These are phyloP conservation scores for Parathielavia hyrcaniae DNA, from an alignment of 495 filamentous ascomycete genomes.

Conservation along the genomic window DNA sequence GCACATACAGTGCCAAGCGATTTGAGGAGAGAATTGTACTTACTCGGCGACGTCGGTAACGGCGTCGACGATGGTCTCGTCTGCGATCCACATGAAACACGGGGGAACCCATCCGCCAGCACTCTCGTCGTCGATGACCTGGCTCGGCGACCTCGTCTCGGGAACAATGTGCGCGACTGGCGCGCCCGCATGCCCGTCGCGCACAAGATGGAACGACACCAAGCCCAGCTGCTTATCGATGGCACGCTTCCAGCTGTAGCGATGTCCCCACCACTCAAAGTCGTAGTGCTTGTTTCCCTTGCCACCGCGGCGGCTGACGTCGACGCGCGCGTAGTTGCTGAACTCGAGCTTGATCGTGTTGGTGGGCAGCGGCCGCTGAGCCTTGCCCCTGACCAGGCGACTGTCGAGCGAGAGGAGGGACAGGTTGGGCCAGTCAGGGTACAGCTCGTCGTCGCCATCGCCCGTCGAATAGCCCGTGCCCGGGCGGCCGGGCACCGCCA, in stretches of 20 bases:
- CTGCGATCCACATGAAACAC: conserved; percentile 81
- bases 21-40: conserved; percentile 41
- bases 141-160: conserved; percentile 61
- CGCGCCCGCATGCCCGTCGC: conserved; percentile 53
- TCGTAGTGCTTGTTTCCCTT: conserved; percentile 74
- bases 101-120: conserved; percentile 91
- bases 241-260: conserved; percentile 78
- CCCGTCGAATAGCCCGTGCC: conserved; percentile 38
- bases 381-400: conserved; percentile 23
- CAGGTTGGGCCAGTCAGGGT: conserved; percentile 31
- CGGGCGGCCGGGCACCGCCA: conserved; percentile 37
- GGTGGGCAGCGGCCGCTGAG: conserved; percentile 46
- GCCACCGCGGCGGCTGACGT: conserved; percentile 65
- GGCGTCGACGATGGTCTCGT: conserved; percentile 57
- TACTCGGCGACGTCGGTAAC: conserved; percentile 86
- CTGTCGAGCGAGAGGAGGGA: conserved; percentile 33
- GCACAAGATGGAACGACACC: conserved; percentile 71
- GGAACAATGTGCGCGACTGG: conserved; percentile 80
- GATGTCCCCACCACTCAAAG: conserved; percentile 85
- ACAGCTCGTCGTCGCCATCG: conserved; percentile 47
- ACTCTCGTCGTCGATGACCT: conserved; percentile 64
- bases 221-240: conserved; percentile 53
- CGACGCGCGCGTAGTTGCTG: conserved; percentile 93
- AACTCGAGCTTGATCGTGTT: conserved; percentile 87
- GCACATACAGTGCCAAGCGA: conserved; percentile 14